Conservation (phyloP, 2,329 filamentous ascomycete genomes). For the Trichoderma semiorbis region DNA sequence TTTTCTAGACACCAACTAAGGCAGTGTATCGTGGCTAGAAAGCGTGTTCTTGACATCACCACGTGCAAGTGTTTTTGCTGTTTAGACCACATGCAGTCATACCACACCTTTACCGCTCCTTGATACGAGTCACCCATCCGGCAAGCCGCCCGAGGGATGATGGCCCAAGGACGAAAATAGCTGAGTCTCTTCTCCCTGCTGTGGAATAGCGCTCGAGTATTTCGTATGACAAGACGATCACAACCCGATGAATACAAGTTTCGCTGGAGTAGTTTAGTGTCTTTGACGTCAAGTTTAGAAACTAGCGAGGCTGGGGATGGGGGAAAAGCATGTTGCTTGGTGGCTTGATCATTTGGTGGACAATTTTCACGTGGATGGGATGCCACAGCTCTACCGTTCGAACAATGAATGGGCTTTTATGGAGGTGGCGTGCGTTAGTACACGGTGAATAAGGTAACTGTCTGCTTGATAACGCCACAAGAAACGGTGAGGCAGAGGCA, state of each 20-base stretch:
- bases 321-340: neutral
- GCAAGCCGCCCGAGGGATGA: neutral
- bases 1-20: neutral
- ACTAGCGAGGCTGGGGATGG: neutral
- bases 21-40: neutral
- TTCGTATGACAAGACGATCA: neutral
- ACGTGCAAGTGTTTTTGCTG: neutral
- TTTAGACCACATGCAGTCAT: too few relatives aligned
- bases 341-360: neutral
- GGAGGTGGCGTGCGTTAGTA: neutral
- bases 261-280: neutral
- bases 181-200: neutral
- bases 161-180: neutral
- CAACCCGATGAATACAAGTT: neutral
- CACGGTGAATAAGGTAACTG: neutral
- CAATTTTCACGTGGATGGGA: neutral
- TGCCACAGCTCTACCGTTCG: neutral
- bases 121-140: neutral
- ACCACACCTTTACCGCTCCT: neutral
- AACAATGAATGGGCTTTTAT: neutral
- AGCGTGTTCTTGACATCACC: neutral
- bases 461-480: neutral
- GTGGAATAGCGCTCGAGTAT: neutral
- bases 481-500: neutral
- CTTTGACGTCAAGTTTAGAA: conserved; percentile 1